Evolutionary conservation across 108 stramenopile species (phyloP), one percentile per base, ranked within the genome.

Genomic region (Cyclotella cryptica): DNA sequence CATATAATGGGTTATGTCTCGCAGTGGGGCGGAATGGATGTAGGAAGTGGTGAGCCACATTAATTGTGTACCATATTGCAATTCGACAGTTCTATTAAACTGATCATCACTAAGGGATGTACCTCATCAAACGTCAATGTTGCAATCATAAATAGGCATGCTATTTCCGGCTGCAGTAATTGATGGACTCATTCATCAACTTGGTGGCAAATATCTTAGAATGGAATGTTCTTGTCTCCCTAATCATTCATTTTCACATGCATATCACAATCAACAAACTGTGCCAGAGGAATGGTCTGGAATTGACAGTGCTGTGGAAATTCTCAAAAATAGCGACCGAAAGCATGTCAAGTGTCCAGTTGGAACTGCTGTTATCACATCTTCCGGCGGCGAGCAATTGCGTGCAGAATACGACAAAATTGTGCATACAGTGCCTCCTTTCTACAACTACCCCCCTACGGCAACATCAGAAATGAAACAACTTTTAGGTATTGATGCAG

Each of bases 171-270:
- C 81, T 14, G 80, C 81, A 44, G 83, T 87, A 17, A 88, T 93
- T 14, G 92, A 93, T 65, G 92, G 92, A 44, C 29, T 93, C 0
- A 88, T 93, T 15, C 92, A 93, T 86, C n/a, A n/a, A n/a, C n/a
- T n/a, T n/a, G n/a, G n/a, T n/a, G n/a, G n/a, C n/a, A n/a, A n/a
- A n/a, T n/a, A n/a, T n/a, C n/a, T n/a, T n/a, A n/a, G n/a, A n/a
- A n/a, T n/a, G n/a, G n/a, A n/a, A n/a, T n/a, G n/a, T 49, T 21
- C 54, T n/a, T 52, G 65, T 12, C 74, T 69, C 26, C 66, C 72
- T 54, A 21, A 30, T n/a, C 69, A 71, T 45, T 49, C 47, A 11
- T 40, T 44, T 27, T 15, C 70, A 27, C 41, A 24, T 29, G 69
- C n/a, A n/a, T n/a, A n/a, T n/a, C n/a, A n/a, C n/a, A n/a, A n/a